phyloP scores from a whole-genome alignment of 2,329 filamentous ascomycete species.

The Trichophyton simii region DNA sequence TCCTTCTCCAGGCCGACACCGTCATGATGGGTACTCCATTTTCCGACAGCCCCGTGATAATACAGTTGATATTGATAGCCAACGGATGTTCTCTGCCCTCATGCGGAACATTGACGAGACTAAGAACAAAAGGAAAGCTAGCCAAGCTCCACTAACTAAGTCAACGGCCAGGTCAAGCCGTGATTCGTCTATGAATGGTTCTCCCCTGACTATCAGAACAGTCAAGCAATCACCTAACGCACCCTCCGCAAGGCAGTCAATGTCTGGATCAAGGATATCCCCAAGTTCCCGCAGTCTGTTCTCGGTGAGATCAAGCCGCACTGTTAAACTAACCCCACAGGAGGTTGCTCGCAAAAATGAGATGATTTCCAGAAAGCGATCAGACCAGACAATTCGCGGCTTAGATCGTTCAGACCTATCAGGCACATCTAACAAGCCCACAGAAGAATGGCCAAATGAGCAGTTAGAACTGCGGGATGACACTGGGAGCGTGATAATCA shows the following conservation, averaged over 20 bases:
- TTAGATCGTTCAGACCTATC: neutral
- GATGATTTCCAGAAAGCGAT: neutral
- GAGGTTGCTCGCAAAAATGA: slow-evolving; percentile 18
- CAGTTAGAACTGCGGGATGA: slow-evolving; percentile 5
- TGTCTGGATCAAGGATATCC: neutral
- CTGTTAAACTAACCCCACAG: slow-evolving; percentile 13
- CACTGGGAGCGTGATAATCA: slow-evolving; percentile 12
- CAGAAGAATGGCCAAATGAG: neutral
- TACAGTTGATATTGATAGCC: slow-evolving; percentile 16
- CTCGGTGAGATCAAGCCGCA: slow-evolving; percentile 4
- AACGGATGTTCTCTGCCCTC: slow-evolving; percentile 24
- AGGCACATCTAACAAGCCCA: neutral
- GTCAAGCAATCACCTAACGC: slow-evolving; percentile 12
- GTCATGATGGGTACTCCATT: slow-evolving; percentile 19
- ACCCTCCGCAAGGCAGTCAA: neutral
- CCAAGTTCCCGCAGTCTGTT: slow-evolving; percentile 7
- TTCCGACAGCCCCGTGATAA: slow-evolving; percentile 19
- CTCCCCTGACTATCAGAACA: slow-evolving; percentile 5
- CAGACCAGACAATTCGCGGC: neutral
- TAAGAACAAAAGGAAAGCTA: neutral
- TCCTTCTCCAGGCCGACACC: slow-evolving; percentile 16
- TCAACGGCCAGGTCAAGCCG: slow-evolving; percentile 7
- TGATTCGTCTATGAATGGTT: neutral
- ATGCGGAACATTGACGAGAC: slow-evolving; percentile 21
- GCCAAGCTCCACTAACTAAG: neutral